Evolutionary conservation across 2,329 filamentous ascomycete species (phyloP).

Genomic region (Simplicillium aogashimaense): DNA sequence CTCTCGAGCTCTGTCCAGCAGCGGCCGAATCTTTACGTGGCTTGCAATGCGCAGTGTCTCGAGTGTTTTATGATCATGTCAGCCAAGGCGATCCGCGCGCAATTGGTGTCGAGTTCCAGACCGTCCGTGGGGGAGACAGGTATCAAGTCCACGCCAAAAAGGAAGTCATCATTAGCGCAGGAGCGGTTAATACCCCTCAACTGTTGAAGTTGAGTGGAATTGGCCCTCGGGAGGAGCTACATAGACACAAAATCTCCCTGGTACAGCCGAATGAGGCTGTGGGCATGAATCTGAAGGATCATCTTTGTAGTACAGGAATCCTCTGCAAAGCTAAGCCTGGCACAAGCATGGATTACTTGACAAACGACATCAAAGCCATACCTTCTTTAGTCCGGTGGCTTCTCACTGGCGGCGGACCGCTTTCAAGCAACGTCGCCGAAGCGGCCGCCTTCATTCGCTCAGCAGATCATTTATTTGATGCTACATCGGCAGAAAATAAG

Average conservation of each 20-base stretch:
- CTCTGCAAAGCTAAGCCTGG: constrained; percentile 8
- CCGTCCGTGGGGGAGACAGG: constrained; percentile 2
- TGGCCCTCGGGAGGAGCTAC: constrained; percentile 26
- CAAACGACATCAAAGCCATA: constrained; percentile 7
- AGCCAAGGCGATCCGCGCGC: constrained; percentile 4
- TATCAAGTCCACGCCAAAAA: constrained; percentile 20
- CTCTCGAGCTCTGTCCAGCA: constrained; percentile 7
- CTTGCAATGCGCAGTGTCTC: constrained; percentile 9
- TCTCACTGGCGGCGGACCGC: constrained; percentile 9
- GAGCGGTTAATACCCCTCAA: constrained; percentile 32
- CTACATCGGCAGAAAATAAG: constrained; percentile 1
- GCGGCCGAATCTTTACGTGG: constrained; percentile 10
- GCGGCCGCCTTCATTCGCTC: constrained; percentile 9
- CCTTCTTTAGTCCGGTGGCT: constrained; percentile 9
- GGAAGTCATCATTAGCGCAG: constrained; percentile 36
- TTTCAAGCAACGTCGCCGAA: constrained; percentile 10
- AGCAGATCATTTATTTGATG: constrained; percentile 7
- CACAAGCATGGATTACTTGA: constrained; percentile 8
- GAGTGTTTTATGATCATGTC: constrained; percentile 8
- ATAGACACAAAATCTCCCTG: constrained; percentile 34
- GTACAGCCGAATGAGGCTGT: constrained; percentile 50
- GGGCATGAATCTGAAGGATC: constrained; percentile 37
- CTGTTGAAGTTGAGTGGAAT: constrained; percentile 34
- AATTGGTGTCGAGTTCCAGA: constrained; percentile 10
- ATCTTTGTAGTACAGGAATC: constrained; percentile 8